Evolutionary conservation across 805 yeast species (phyloP), one percentile per base, ranked within the genome.

Genomic region (Saturnispora besseyi): DNA sequence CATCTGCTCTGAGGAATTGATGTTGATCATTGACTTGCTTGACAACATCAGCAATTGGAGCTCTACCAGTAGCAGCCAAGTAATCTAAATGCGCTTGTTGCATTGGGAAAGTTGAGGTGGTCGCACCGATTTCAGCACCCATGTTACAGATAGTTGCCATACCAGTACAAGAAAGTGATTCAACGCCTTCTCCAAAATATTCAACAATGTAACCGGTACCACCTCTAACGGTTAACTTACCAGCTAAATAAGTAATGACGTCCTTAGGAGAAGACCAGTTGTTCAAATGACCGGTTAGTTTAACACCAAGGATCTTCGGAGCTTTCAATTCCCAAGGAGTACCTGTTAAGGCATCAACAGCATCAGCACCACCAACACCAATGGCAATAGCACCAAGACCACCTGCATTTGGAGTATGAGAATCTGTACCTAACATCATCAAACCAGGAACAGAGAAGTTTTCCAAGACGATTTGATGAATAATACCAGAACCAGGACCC

Each of bases 291-390:
- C 98, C 98, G 53, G 95, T 87, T 64, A 90, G 79, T 73, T 90
- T 87, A 64, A 90, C 96, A 75, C 98, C 98, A 61, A 91, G 71
- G 62, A 89, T 79, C 75, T 87, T 88, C 64, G 98, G 98, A 53
- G 97, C 97, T 78, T 90, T 90, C 66, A 90, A 81, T 75, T 90
- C 98, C 98, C 98, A 90, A 51, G 98, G 84, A 58, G 88, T 78
- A 64, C 85, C 84, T 54, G 97, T 87, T 82, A 90, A 80, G 54
- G 88, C 97, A 69, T 90, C 98, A 59, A 90, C 98, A 55, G 97
- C 97, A 70, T 90, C 98, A 59, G 98, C 98, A 79, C 98, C 98
- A 77, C 97, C 98, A 59, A 91, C 97, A 79, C 97, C 98, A 60
- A 90, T 90, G 59, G 97, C 97, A 64, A 90, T 80, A 74, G 87